Evolutionary conservation across 495 filamentous ascomycete genomes (phyloP), one percentile per base, ranked within the genome.

Genomic region (Neurospora discreta): DNA sequence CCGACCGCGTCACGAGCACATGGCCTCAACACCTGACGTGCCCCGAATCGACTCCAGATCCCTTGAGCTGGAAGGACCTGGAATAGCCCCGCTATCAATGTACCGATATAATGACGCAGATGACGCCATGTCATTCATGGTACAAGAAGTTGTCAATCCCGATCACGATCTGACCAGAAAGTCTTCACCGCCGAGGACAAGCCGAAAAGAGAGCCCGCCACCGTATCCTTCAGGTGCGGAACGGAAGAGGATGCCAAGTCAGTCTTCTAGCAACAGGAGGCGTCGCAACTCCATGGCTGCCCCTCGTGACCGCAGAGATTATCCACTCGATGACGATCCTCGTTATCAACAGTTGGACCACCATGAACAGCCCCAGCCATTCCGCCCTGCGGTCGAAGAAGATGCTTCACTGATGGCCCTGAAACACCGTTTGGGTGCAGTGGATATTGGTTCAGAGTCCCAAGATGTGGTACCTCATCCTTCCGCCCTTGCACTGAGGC

Each of bases 81-180:
- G 52, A 65, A 65, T 65, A 65, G 52, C 52, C 33, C 52, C 52
- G 52, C 26, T 65, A 65, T 65, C 52, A 1, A 33, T 65, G 36
- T 71, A 68, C 46, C 42, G 60, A 13, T 43, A 71, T 30, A 68
- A 70, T 26, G 72, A 76, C 20, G 68, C 73, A 9, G 73, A 71
- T 23, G 77, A 77, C 11, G 73, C 75, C 60, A 41, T 80, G n/a
- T 70, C 75, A 16, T 80, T 77, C 71, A 80, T 80, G 79, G 69
- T 72, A 15, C 75, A 77, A 11, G 76, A 74, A 6, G 70, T 60
- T 10, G 74, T 74, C 33, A 60, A 71, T 23, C 73, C 71, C 68
- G 11, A 70, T 23, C 40, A 69, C 23, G 71, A 68, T 30, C 68
- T 58, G 5, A 46, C 33, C 18, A 71, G 60, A 11, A 71, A 73